Base-by-base conservation (phyloP, 164 flowering plant genomes). In the Umbilicus rupestris region DNA sequence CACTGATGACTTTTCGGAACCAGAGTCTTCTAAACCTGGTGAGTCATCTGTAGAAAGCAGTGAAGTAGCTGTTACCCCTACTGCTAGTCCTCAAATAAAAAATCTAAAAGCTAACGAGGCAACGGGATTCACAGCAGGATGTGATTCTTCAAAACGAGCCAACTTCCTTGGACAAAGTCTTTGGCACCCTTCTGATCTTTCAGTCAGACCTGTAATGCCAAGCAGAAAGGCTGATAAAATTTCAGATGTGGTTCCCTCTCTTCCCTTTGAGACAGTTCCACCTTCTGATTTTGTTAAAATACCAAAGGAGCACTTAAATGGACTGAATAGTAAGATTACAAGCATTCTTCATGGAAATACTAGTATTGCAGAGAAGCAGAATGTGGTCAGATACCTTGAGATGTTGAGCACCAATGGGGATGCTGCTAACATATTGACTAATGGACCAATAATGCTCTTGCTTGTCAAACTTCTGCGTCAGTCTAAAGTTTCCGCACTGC, bases 201-300 rank as follows among this genome's bases (percentile, higher is more conserved):
- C 97, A 28, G 96, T 92, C 37, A 81, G 94, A 73, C 99, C 99
- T 68, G 97, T 95, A 24, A 92, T 95, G 99, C 98, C 97, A 58
- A 83, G 88, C 76, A 87, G 84, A 76, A 95, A 88, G 80, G 81
- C 88, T 66, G 94, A 88, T 55, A 92, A 87, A 79, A 45, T 73
- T 31, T 76, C 81, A 64, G 96, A 90, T 24, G 73, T 76, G 11
- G 50, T 79, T 67, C 87, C 86, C 29, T 75, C 80, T n/a, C 87
- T 90, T 73, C 88, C 97, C n/a, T 92, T 92, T 75, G 91, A 83
- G 74, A 85, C 87, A 24, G 35, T 79, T 41, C 75, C 85, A 59
- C 79, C 83, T 55, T 68, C 94, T 68, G 98, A 92, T 64, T 88
- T 88, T 72, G 75, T 80, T 31, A 95, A 90, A 76, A 75, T 88